A percentile compares a stretch with the other conserved stretches of the same genome.
Evolutionary conservation across 768 basidiomycete species (phyloP).

Genomic region (Xanthoconium purpureum): DNA sequence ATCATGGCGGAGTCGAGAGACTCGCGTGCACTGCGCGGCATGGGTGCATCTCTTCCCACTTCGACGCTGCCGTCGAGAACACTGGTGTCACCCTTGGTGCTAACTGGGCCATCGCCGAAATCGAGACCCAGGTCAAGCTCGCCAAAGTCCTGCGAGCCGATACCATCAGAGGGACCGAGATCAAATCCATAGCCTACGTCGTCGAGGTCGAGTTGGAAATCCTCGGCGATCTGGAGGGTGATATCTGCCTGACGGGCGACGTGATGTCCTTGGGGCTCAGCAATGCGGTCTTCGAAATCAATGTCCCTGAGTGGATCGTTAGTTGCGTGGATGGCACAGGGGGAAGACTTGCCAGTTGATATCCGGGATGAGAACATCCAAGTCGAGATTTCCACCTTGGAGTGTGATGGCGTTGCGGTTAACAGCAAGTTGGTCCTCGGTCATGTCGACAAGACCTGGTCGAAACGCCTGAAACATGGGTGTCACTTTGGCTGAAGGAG

Average conservation of each 20-base stretch:
- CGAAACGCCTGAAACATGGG: constrained; percentile 71
- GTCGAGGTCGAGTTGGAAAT: constrained; percentile 65
- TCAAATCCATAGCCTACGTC: constrained; percentile 65
- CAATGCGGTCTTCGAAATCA: constrained; percentile 66
- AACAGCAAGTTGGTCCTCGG: constrained; percentile 87
- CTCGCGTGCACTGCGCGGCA: constrained; percentile 42
- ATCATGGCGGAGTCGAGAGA: constrained; percentile 64
- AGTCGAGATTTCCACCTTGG: constrained; percentile 70
- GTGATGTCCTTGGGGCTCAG: constrained; percentile 68
- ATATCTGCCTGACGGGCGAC: constrained; percentile 86
- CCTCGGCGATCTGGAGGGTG: constrained; percentile 76
- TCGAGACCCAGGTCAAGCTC: constrained; percentile 75
- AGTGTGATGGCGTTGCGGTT: constrained; percentile 88
- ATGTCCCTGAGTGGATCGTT: constrained; percentile 56
- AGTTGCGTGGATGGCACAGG: constrained; percentile 1
- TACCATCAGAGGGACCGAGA: constrained; percentile 74
- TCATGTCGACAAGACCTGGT: constrained; percentile 93
- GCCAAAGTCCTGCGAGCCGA: constrained; percentile 79
- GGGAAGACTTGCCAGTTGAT: constrained; percentile 62
- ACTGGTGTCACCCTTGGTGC: constrained; percentile 41
- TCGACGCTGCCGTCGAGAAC: constrained; percentile 60
- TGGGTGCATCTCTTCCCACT: constrained; percentile 69
- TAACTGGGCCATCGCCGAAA: constrained; percentile 60
- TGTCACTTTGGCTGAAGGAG: not conserved
- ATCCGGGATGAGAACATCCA: constrained; percentile 77